Evolutionary conservation across 768 basidiomycete species (phyloP), one percentile per base, ranked within the genome.

Genomic region (Serendipita sp.): DNA sequence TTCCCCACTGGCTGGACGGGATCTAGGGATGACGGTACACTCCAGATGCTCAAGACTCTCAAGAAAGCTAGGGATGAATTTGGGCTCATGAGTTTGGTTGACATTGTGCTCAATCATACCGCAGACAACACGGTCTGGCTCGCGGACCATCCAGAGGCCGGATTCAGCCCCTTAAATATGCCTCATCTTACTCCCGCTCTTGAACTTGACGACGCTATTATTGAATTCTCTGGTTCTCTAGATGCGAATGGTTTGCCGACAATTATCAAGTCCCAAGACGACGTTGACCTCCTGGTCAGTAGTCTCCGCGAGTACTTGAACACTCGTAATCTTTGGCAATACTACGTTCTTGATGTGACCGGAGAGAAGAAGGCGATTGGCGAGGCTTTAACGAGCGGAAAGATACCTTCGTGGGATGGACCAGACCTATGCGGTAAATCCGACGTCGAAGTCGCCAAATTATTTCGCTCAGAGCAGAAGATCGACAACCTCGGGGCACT

Each of bases 61-160:
- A 79, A 77, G 67, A 70, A 82, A 13, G 91, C 92, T 4, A 82
- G 80, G 70, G 85, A 94, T 44, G 84, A 94, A 72, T 94, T 86
- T 66, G 95, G 95, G 1, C 75, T 99, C 48, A 78, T 96, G 65
- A 88, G 85, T 69, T 72, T 98, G 69, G 98, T 91, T 0, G 96
- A 99, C 72, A 88, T 99, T 62, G 96, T 99, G 3, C 81, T 97
- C 64, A 99, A 99, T 72, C 96, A 99, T 71, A 98, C 96, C 13
- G 91, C 96, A 4, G 88, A 91, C 71, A 91, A 98, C 71, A 92
- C 86, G 67, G 78, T 84, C 16, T 99, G 94, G 94, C 78, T 99
- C 29, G 72, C 83, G 23, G 83, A 94, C 3, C 96, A 99, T 72
- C 96, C 96, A 1, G 96, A 99, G 80, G 90, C 94, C 65, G 94